Conservation (phyloP, 192 early-diverging fungal species). For the Gamsiella multidivaricata region DNA sequence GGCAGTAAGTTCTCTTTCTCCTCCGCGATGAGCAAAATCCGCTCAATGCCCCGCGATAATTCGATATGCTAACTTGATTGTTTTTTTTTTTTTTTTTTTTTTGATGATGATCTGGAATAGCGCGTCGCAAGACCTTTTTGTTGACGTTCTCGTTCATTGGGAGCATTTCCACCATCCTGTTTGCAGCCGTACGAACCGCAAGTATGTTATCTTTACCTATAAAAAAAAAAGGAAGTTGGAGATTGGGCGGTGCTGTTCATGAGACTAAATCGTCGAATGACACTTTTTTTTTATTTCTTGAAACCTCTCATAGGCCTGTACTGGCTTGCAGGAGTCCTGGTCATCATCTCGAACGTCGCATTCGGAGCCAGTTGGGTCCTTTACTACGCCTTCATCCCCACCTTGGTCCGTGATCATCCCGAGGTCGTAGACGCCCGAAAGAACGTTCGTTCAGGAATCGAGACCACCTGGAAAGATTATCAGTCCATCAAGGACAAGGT, state of each 20-base stretch:
- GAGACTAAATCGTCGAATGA: neutral
- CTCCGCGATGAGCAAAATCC: neutral
- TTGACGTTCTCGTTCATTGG: slow-evolving; percentile 56
- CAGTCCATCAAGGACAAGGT: slow-evolving; percentile 26
- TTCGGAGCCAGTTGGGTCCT: slow-evolving; percentile 64
- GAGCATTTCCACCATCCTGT: slow-evolving; percentile 49
- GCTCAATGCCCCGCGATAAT: no score
- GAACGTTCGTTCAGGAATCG: slow-evolving; percentile 10
- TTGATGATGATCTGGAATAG: slow-evolving; percentile 5
- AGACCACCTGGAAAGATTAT: slow-evolving; percentile 36
- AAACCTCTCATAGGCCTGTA: slow-evolving; percentile 39
- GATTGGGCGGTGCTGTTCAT: neutral
- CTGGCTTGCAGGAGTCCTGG: slow-evolving; percentile 55
- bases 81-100: slow-evolving; percentile 14
- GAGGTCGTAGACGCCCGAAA: slow-evolving; percentile 24
- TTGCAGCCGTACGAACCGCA: slow-evolving; percentile 30
- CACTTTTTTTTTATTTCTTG: neutral
- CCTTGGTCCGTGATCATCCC: slow-evolving; percentile 55
- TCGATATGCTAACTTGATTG: neutral
- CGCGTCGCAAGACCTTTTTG: slow-evolving; percentile 55
- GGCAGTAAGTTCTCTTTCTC: slow-evolving; percentile 29
- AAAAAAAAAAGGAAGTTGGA: neutral
- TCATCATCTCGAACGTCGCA: slow-evolving; percentile 55
- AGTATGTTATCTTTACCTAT: slow-evolving; percentile 18
- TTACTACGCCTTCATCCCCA: slow-evolving; percentile 65